Evolutionary conservation across 164 flowering plant species (phyloP).

Genomic region (Tinospora cordifolia): DNA sequence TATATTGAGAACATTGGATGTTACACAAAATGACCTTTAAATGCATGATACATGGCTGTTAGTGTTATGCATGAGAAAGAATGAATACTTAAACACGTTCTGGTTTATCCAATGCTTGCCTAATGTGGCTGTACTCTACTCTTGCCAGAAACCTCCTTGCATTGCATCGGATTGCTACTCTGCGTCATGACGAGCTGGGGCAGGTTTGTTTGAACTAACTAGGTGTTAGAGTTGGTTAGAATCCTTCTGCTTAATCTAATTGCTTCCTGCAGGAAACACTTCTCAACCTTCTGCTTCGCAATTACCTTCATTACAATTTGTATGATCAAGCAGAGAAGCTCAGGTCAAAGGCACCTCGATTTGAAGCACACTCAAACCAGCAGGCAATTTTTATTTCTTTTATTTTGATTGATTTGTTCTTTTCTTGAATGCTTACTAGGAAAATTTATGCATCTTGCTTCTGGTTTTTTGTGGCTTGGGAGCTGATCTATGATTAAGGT

Average conservation of each 20-base stretch:
- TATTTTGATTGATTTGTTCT: neutral
- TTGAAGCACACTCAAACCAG: constrained; percentile 95
- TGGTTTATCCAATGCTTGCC: neutral
- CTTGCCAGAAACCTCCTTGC: constrained; percentile 69
- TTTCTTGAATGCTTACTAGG: neutral
- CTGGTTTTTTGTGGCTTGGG: neutral
- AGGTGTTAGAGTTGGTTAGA: neutral
- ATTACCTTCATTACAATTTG: constrained; percentile 88
- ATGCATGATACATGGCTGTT: neutral
- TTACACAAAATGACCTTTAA: neutral
- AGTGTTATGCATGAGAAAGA: neutral
- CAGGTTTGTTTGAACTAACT: constrained; percentile 49
- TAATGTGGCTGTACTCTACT: constrained; percentile 5
- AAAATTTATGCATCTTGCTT: neutral
- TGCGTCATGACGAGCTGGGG: constrained; percentile 94
- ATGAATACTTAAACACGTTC: neutral
- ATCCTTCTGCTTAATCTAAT: constrained; percentile 4
- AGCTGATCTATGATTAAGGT: no score
- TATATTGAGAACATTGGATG: neutral
- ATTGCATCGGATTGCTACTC: constrained; percentile 81
- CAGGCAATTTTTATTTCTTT: constrained; percentile 39
- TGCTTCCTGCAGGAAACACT: constrained; percentile 64
- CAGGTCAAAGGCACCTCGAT: constrained; percentile 91
- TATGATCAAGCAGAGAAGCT: constrained; percentile 96
- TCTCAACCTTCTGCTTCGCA: constrained; percentile 74